Percentiles rank a stretch among this genome's conserved stretches.
Evolutionary conservation across 192 early-diverging fungal genomes (phyloP).

Genomic region (Piromyces sp.): DNA sequence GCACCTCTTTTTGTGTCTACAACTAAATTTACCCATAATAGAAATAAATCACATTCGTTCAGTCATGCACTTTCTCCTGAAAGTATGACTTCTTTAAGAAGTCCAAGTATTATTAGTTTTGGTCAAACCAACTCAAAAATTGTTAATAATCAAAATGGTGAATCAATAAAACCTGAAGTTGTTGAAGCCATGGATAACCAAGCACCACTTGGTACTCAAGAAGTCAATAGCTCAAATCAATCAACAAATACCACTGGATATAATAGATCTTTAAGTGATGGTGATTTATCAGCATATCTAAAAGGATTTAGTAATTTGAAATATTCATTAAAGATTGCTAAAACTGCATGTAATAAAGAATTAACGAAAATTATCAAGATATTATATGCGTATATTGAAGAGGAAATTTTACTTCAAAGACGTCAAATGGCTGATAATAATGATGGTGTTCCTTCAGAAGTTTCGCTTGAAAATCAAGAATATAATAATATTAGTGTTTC

Average conservation of each 20-base stretch:
- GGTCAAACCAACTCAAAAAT: not conserved
- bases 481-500: not conserved
- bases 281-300: not conserved
- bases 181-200: not conserved
- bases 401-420: not conserved
- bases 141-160: not conserved
- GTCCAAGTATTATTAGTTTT: not conserved
- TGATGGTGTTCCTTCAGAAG: not conserved
- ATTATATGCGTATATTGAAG: not conserved
- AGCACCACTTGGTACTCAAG: not conserved
- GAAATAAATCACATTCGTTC: not conserved
- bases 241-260: not conserved
- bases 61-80: not conserved
- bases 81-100: not conserved
- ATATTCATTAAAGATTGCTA: not conserved
- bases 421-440: not conserved
- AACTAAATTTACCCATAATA: not conserved
- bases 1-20: not conserved
- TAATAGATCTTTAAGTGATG: not conserved
- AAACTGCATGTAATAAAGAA: not conserved
- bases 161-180: not conserved
- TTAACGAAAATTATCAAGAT: not conserved
- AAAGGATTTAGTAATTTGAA: not conserved
- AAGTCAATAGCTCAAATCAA: not conserved
- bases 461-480: not conserved